Percentiles rank a stretch among this genome's conserved stretches.
Conservation (phyloP, 2,329 filamentous ascomycete species). For the Coniella lustricola region DNA sequence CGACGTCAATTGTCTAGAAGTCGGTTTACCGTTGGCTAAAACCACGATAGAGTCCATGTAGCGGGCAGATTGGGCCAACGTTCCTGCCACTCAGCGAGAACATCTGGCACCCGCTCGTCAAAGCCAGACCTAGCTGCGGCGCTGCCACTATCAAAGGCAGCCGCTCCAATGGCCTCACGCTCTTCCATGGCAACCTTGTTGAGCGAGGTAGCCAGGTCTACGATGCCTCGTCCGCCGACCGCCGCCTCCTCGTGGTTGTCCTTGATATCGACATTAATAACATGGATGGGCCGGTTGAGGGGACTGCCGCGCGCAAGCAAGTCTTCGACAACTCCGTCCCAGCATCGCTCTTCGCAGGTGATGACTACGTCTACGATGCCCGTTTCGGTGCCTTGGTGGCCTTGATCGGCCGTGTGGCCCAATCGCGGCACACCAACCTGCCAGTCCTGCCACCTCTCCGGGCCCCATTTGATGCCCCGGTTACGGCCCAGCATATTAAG, state of each 20-base stretch:
- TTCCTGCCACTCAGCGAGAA: slow-evolving; percentile 90
- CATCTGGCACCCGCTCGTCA: slow-evolving; percentile 87
- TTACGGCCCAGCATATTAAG: slow-evolving; percentile 95
- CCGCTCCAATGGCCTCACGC: slow-evolving; percentile 55
- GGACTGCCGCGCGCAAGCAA: slow-evolving; percentile 77
- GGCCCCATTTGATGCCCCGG: slow-evolving; percentile 84
- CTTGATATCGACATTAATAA: slow-evolving; percentile 97
- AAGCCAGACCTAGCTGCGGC: slow-evolving; percentile 67
- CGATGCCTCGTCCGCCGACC: slow-evolving; percentile 81
- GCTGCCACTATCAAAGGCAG: slow-evolving; percentile 63
- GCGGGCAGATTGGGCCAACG: slow-evolving; percentile 86
- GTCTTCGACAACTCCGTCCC: slow-evolving; percentile 96
- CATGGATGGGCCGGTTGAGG: slow-evolving; percentile 87
- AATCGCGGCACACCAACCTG: slow-evolving; percentile 75
- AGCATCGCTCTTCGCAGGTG: slow-evolving; percentile 95
- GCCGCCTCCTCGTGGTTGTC: slow-evolving; percentile 97
- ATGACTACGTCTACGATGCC: slow-evolving; percentile 92
- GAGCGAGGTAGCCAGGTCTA: slow-evolving; percentile 80
- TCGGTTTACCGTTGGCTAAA: slow-evolving; percentile 40
- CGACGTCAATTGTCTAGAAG: too few relatives aligned
- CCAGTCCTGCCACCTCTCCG: slow-evolving; percentile 98
- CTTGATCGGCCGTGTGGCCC: slow-evolving; percentile 68
- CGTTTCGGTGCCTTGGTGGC: slow-evolving; percentile 73
- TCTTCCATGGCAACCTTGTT: slow-evolving; percentile 78
- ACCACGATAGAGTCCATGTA: slow-evolving; percentile 93